Evolutionary conservation across 176 grass and related monocot species (phyloP).

Genomic region (Phyllostachys edulis): DNA sequence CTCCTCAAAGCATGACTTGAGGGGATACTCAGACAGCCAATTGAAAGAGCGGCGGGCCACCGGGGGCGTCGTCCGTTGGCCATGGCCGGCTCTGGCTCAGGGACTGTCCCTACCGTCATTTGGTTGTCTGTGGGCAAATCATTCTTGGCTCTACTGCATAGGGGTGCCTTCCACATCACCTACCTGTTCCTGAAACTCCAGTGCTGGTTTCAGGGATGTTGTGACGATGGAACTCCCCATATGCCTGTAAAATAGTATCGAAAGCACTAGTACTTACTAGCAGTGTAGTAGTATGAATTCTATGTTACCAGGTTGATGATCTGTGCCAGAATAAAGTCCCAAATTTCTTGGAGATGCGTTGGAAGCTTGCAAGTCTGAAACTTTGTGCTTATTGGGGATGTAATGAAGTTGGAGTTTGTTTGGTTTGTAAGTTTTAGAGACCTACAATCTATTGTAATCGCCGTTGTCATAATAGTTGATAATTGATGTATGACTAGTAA

Average conservation of each 20-base stretch:
- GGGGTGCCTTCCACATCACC: constrained; percentile 39
- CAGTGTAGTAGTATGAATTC: background rate
- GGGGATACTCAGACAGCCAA: constrained; percentile 26
- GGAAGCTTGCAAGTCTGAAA: constrained; percentile 2
- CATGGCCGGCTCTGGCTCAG: constrained; percentile 32
- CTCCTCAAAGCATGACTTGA: constrained; percentile 74
- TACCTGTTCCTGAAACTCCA: constrained; percentile 34
- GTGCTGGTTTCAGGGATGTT: constrained; percentile 35
- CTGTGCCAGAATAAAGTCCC: constrained; percentile 29
- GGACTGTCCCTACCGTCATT: constrained; percentile 11
- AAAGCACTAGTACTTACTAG: background rate
- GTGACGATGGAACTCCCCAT: constrained; percentile 38
- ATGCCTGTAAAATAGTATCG: constrained; percentile 43
- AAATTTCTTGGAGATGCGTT: constrained; percentile 17
- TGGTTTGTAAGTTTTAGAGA: background rate
- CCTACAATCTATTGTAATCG: background rate
- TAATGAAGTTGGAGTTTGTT: background rate
- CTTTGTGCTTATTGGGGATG: background rate
- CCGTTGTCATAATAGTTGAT: background rate
- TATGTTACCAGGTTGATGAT: background rate
- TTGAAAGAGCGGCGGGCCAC: constrained; percentile 19
- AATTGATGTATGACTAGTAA: background rate
- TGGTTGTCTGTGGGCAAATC: constrained; percentile 87
- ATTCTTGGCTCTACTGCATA: constrained; percentile 94
- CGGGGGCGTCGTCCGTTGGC: background rate